Evolutionary conservation across 2,329 filamentous ascomycete genomes (phyloP).

Genomic region (Diplodia corticola): DNA sequence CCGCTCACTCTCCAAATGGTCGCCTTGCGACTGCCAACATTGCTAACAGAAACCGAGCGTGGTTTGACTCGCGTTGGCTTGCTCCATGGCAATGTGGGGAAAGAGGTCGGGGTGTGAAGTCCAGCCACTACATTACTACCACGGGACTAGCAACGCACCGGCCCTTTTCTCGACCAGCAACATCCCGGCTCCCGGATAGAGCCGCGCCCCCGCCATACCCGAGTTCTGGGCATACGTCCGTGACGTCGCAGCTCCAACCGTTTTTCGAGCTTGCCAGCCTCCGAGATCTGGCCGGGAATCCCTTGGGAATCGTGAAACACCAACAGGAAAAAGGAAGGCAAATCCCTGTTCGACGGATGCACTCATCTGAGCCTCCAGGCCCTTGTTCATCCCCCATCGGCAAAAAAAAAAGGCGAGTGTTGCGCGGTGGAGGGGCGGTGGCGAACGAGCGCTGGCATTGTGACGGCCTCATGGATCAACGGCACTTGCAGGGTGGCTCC

Average conservation of each 20-base stretch:
- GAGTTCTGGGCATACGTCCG: constrained; percentile 4
- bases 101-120: not conserved
- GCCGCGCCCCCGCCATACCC: not conserved
- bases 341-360: not conserved
- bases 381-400: not conserved
- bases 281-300: not conserved
- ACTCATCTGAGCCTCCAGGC: not conserved
- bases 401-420: not conserved
- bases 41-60: not conserved
- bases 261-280: not conserved
- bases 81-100: not conserved
- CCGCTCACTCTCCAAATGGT: not conserved
- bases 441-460: not conserved
- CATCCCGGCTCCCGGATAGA: constrained; percentile 9
- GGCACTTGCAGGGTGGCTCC: not conserved
- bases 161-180: not conserved
- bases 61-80: constrained; percentile 9
- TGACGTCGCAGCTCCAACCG: not conserved
- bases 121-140: not conserved
- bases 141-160: not conserved
- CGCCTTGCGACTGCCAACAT: not conserved
- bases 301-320: not conserved
- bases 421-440: not conserved
- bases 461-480: not conserved
- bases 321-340: not conserved